A percentile compares a stretch with the other conserved stretches of the same genome.
Conservation (phyloP, 75 land plant genomes). For the Gnetum montanum region DNA sequence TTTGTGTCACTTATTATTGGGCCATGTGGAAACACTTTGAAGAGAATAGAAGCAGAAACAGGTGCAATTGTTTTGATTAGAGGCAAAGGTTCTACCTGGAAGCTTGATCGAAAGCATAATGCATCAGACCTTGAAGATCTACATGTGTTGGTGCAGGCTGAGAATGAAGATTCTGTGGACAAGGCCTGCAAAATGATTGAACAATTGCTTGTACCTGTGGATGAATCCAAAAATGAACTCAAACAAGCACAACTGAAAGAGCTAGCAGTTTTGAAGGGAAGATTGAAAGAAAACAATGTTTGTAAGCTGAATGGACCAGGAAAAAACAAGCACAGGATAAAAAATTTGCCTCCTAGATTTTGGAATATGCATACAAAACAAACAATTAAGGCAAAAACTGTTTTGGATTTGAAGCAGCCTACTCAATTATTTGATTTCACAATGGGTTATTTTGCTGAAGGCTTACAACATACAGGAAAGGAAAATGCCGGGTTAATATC, state of each 20-base stretch:
- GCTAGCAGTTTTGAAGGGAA: constrained; percentile 89
- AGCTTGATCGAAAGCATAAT: constrained; percentile 73
- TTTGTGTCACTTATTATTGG: constrained; percentile 96
- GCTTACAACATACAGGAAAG: no score
- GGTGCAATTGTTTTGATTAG: constrained; percentile 95
- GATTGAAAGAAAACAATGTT: constrained; percentile 81
- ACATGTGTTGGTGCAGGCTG: constrained; percentile 95
- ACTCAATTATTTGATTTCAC: no score
- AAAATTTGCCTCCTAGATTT: no score
- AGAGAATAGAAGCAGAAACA: constrained; percentile 96
- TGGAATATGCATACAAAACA: no score
- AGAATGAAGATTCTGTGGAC: constrained; percentile 75
- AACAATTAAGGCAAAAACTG: no score
- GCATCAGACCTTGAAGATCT: constrained; percentile 90
- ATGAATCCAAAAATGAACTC: constrained; percentile 89
- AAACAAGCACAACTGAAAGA: constrained; percentile 89
- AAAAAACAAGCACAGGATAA: no score
- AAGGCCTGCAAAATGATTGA: constrained; percentile 90
- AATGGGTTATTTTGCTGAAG: no score
- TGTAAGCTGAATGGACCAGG: constrained; percentile 93
- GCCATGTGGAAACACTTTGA: constrained; percentile 98
- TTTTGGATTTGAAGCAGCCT: no score
- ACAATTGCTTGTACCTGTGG: constrained; percentile 86
- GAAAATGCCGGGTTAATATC: no score
- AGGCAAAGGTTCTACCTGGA: constrained; percentile 91